Percentiles rank a stretch among this genome's conserved stretches.
These are phyloP conservation scores for Zygoascus ofunaensis DNA, from an alignment of 805 yeast genomes.

Conservation along the genomic window DNA sequence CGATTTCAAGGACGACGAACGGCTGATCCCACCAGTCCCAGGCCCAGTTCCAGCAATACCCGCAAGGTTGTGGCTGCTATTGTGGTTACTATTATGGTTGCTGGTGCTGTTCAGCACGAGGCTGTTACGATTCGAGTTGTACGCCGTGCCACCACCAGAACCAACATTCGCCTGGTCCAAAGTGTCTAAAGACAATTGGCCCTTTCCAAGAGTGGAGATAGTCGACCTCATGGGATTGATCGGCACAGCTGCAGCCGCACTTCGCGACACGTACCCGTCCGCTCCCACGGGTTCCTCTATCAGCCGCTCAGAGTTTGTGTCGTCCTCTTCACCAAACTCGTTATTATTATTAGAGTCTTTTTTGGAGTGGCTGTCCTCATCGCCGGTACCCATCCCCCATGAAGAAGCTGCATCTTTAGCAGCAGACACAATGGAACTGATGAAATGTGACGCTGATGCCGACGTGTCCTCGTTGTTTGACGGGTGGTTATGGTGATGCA, in stretches of 20 bases:
- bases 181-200: conserved; percentile 25
- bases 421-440: conserved; percentile 19
- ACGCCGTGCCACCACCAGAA: no score
- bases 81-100: no score
- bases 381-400: conserved; percentile 14
- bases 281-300: conserved; percentile 3
- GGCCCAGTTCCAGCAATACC: no score
- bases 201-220: conserved; percentile 25
- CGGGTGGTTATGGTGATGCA: no score
- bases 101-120: no score
- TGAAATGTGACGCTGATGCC: conserved; percentile 13
- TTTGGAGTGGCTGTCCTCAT: not conserved
- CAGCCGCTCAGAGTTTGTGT: not conserved
- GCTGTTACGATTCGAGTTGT: no score
- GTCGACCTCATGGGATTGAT: conserved; percentile 20
- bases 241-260: conserved; percentile 11
- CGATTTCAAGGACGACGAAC: not conserved
- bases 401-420: conserved; percentile 27
- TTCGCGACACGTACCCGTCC: not conserved
- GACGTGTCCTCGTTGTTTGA: no score
- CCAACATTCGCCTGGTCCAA: conserved; percentile 14
- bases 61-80: no score
- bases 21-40: not conserved
- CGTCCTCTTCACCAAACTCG: not conserved
- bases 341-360: conserved; percentile 5